Conservation (phyloP, 768 basidiomycete species). For the Kockovaella imperatae region DNA sequence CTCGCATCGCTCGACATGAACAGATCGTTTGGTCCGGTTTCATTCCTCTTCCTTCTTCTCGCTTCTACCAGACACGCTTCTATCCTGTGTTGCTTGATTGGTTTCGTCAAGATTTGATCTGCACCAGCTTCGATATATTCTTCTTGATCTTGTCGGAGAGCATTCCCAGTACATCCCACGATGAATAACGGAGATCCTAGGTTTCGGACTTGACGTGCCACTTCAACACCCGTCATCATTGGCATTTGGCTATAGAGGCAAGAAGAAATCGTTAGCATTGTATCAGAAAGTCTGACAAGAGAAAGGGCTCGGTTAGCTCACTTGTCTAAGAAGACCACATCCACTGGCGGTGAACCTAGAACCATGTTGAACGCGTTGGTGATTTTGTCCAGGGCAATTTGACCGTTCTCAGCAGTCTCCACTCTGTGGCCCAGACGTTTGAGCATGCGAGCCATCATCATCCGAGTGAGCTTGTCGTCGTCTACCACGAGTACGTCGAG, state of each 20-base stretch:
- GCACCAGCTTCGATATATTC: constrained; percentile 41
- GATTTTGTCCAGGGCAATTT: background rate
- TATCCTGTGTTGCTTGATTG: constrained; percentile 37
- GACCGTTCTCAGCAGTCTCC: background rate
- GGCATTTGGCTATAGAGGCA: constrained; percentile 43
- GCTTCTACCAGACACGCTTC: constrained; percentile 37
- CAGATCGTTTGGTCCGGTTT: constrained; percentile 37
- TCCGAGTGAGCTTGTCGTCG: constrained; percentile 2
- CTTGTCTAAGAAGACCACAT: constrained; percentile 4
- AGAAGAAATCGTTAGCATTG: no score
- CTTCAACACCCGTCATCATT: constrained; percentile 42
- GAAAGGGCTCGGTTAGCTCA: background rate
- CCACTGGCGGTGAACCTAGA: background rate
- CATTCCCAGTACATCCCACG: constrained; percentile 43
- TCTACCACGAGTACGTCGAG: background rate
- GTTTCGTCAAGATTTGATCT: constrained; percentile 42
- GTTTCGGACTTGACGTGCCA: constrained; percentile 33
- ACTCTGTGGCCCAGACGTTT: background rate
- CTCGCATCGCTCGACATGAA: no score
- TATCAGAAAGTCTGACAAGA: background rate
- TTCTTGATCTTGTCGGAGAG: constrained; percentile 42
- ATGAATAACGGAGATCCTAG: constrained; percentile 39
- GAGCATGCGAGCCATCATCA: constrained; percentile 1
- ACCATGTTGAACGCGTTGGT: background rate
- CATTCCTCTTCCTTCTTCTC: constrained; percentile 30